Base-by-base conservation (phyloP, 441 rosid species). In the Corymbia citriodora region DNA sequence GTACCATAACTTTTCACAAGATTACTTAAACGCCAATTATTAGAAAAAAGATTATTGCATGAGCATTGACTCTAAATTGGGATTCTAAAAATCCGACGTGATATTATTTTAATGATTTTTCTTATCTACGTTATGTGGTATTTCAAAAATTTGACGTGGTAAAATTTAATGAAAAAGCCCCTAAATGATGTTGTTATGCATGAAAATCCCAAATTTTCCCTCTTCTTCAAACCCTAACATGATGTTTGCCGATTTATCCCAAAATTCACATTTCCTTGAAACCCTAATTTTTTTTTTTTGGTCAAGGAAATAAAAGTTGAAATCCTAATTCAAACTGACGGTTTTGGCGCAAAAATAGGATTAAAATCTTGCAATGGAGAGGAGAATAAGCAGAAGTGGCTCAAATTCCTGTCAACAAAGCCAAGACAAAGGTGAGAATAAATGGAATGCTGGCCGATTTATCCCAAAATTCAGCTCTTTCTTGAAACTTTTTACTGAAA, bases 121-220 rank as follows among this genome's bases (percentile, higher is more conserved):
- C 65, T 25, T 2, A 25, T 2, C 0, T 31, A 1, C n/a, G 14
- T 29, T 12, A 65, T 0, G 3, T n/a, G 19, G 36, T 16, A n/a
- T 65, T 36, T 10, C 3, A 1, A 17, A n/a, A 65, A 65, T 14
- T 65, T n/a, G 33, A 68, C 0, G 0, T 8, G 74, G 40, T 31
- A 68, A 68, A 31, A 68, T 68, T 31, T 10, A 16, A 68, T 68
- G 74, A 31, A 16, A 68, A 68, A 31, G 7, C 21, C 11, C 74
- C 8, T 3, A 31, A 68, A 68, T 5, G 6, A 31, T 7, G 74
- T 16, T 0, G 3, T 15, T 9, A 65, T 17, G 4, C 3, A 33
- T 65, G 19, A 65, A 65, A n/a, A 4, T 14, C 19, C 70, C 10
- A n/a, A n/a, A 65, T n/a, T 65, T n/a, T n/a, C 36, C 36, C 33